phyloP scores from a whole-genome alignment of 805 yeast species.

The Wickerhamia fluorescens region DNA sequence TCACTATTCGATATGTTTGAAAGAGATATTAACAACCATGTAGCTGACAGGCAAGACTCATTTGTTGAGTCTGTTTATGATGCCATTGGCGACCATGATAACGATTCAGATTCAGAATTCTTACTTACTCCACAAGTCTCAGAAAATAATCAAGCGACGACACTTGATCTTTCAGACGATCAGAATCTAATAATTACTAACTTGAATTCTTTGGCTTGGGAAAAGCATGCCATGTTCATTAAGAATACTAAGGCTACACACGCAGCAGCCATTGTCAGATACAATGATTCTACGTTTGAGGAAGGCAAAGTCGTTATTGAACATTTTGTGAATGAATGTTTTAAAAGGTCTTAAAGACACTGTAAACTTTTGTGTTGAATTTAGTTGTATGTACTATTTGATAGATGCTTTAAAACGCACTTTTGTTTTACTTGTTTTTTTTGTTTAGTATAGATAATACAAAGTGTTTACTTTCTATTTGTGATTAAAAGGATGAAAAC shows the following conservation, averaged over 20 bases:
- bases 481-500: no score
- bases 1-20: slow-evolving; percentile 8
- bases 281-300: slow-evolving; percentile 40
- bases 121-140: slow-evolving; percentile 8
- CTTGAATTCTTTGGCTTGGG: slow-evolving; percentile 59
- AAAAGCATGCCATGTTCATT: slow-evolving; percentile 64
- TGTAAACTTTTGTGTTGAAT: no score
- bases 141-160: background rate
- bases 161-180: slow-evolving; percentile 26
- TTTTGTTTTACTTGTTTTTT: no score
- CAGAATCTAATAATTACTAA: slow-evolving; percentile 49
- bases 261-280: slow-evolving; percentile 73
- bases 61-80: slow-evolving; percentile 59
- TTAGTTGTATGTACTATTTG: no score
- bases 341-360: no score
- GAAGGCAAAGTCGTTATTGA: slow-evolving; percentile 66
- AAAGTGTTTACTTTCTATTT: no score
- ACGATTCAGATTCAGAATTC: slow-evolving; percentile 9
- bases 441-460: no score
- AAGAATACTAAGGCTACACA: slow-evolving; percentile 63
- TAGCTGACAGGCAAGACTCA: slow-evolving; percentile 33
- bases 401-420: no score
- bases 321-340: slow-evolving; percentile 46
- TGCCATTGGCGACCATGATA: slow-evolving; percentile 38
- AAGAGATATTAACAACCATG: slow-evolving; percentile 9